Evolutionary conservation across 2,329 filamentous ascomycete genomes (phyloP), one percentile per base, ranked within the genome.

Genomic region (Eurotiales sp.): DNA sequence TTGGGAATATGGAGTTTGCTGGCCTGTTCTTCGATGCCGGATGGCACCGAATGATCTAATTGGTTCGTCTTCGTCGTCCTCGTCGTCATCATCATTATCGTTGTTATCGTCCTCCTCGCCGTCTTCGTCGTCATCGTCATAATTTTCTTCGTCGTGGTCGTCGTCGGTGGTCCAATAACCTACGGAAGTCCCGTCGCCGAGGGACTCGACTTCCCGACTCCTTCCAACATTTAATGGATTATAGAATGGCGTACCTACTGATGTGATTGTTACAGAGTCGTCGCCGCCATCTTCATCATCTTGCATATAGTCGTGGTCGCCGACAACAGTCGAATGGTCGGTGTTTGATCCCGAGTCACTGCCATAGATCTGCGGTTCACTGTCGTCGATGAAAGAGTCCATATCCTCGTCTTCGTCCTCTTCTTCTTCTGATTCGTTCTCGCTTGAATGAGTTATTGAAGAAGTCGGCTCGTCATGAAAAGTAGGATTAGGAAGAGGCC

Each of bases 321-420:
- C 66, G 17, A 69, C 62, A 21, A 69, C 60, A 3, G 67, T 69
- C 22, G 63, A 67, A 53, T 53, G 62, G 52, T 66, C 66, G 7
- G 67, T 68, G 21, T 61, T 59, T 14, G 61, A 63, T 19, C 58
- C 59, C 1, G 4, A 4, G 14, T 42, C 40, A 25, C 61, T 57
- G 23, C 57, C 52, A 14, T 54, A 30, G 34, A 41, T 41, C 21
- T 57, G 55, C 22, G 56, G 51, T 32, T 50, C 47, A 23, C 57
- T 54, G n/a, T 54, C 55, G 41, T 58, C 51, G 40, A 50, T 53
- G 32, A 54, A 52, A 21, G 54, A 54, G 21, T 41, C 51, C 52
- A 54, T 56, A 14, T 56, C 51, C 3, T 50, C 56, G 15, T 52
- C 51, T 11, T 54, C 51, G 30, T 37, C 47, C 11, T 49, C 45